Evolutionary conservation across 2,329 filamentous ascomycete genomes (phyloP).

Genomic region (Fusarium sp.): DNA sequence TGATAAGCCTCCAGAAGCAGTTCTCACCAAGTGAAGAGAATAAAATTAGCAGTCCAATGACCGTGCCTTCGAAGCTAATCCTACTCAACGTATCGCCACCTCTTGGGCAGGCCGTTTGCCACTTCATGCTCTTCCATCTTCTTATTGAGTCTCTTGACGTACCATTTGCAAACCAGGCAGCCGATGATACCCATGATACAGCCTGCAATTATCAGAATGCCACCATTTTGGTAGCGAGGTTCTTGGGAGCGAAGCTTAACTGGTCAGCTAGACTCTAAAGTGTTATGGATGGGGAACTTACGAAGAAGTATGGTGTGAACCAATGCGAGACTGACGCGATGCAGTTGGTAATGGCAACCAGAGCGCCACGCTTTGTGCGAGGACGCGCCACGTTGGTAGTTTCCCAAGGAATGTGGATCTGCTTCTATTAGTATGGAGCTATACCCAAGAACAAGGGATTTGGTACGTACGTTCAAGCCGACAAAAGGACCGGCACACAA

Average conservation of each 20-base stretch:
- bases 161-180: background rate
- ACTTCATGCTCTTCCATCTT: background rate
- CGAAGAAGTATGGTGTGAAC: background rate
- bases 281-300: rapidly evolving
- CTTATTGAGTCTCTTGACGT: conserved; percentile 2
- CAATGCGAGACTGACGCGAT: conserved; percentile 1
- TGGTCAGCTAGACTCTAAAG: background rate
- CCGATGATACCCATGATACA: background rate
- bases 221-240: background rate
- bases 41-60: no score
- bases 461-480: background rate
- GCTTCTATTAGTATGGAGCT: background rate
- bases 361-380: background rate
- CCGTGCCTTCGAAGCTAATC: no score
- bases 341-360: background rate
- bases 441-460: rapidly evolving
- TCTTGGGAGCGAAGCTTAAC: background rate
- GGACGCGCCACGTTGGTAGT: conserved; percentile 1
- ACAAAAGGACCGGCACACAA: background rate
- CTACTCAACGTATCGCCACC: background rate
- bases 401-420: conserved; percentile 3
- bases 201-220: conserved; percentile 5
- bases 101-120: background rate
- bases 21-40: no score
- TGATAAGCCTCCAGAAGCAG: no score